Base-by-base conservation (phyloP, 2,329 filamentous ascomycete genomes). In the Phialophora verrucosa region DNA sequence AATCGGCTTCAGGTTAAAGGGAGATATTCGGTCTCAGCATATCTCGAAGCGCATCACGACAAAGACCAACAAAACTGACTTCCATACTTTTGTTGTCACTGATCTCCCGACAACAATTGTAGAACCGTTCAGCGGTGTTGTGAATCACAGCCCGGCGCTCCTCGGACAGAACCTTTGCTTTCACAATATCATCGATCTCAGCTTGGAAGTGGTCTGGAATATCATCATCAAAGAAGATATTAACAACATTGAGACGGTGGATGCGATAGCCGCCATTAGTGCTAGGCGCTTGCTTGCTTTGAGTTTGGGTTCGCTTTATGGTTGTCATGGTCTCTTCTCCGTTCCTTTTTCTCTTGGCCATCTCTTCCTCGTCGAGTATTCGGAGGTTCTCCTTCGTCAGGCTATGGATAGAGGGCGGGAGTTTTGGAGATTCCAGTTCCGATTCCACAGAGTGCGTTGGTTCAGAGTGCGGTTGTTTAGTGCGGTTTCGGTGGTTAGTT, bases 211-310 rank as follows among this genome's bases (percentile, higher is more conserved):
- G 17, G 12, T 61, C 58, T 47, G 58, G 58, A 50, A 54, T 20
- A 53, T 49, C 31, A 17, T 32, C 58, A 54, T 61, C 44, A 35
- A 61, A 61, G 42, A 61, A 61, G 58, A 61, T 38, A 20, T 61
- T 50, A 54, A 54, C 58, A 44, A 35, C 58, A 47, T 47, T 47
- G 42, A 47, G 42, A 47, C 42, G 42, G 42, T 47, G 42, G 42
- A 47, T 53, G 42, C 58, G 58, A 61, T 59, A 59, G 55, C 55
- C 55, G 20, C 55, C 55, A 59, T 59, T 59, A 44, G 55, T 59
- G 55, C 55, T 59, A 59, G 55, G 55, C 20, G 55, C 55, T 59
- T 44, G 35, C 55, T 59, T 59, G 55, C 55, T 59, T 42, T 20
- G 32, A 47, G 55, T 47, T 31, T 44, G 14, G 55, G 55, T 59